Percentiles rank a stretch among this genome's conserved stretches.
These are phyloP conservation scores for Pythium biforme DNA, from an alignment of 352 stramenopile species.

Conservation along the genomic window DNA sequence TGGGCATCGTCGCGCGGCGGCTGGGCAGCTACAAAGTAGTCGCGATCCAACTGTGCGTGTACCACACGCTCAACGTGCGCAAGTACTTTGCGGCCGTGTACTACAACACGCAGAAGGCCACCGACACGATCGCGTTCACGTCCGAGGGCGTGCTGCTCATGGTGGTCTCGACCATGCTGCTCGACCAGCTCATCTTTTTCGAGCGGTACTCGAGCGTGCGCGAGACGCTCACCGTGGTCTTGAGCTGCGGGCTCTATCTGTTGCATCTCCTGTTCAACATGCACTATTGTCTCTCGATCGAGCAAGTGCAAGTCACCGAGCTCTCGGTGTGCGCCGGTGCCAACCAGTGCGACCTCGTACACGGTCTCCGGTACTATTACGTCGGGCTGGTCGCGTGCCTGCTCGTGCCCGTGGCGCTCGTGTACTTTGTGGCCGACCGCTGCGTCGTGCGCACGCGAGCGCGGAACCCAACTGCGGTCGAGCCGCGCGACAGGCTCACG, in stretches of 20 bases:
- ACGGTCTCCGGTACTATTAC: constrained; percentile 13
- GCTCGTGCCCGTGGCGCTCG: constrained; percentile 11
- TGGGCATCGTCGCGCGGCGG: constrained; percentile 23
- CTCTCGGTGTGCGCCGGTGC: constrained; percentile 8
- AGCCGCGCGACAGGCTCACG: background rate
- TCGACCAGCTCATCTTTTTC: constrained; percentile 24
- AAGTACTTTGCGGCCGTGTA: constrained; percentile 22
- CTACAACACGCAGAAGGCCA: constrained; percentile 25
- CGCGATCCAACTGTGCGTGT: constrained; percentile 24
- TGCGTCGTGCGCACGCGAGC: background rate
- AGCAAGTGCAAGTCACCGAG: constrained; percentile 21
- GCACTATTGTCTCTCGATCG: constrained; percentile 6
- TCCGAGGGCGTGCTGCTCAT: constrained; percentile 24
- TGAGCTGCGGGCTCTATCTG: constrained; percentile 15
- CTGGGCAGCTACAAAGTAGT: constrained; percentile 27
- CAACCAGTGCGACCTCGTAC: constrained; percentile 16
- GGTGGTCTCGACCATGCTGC: constrained; percentile 20
- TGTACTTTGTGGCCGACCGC: constrained; percentile 8
- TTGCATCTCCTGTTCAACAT: constrained; percentile 4
- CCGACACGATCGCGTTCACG: constrained; percentile 25
- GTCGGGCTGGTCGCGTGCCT: constrained; percentile 1
- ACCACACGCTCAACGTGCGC: constrained; percentile 25
- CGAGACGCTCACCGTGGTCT: constrained; percentile 18
- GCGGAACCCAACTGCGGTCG: background rate
- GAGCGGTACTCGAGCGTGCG: constrained; percentile 26